Evolutionary conservation across 352 stramenopile species (phyloP), one percentile per base, ranked within the genome.

Genomic region (Pythium sp.): DNA sequence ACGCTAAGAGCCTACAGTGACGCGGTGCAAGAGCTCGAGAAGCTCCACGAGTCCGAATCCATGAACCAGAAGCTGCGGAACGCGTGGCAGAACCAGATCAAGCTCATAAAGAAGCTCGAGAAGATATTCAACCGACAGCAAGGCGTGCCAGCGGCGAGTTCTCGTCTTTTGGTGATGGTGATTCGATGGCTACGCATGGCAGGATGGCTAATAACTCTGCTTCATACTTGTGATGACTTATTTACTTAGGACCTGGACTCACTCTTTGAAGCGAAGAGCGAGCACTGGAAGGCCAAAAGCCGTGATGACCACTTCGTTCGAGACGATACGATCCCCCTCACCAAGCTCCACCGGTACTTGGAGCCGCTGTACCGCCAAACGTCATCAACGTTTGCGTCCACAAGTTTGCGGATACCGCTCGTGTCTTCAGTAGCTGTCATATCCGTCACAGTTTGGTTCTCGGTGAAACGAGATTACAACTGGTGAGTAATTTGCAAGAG

Each of bases 1-100:
- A 28, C 14, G 20, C 71, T 71, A 0, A 62, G 76, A 11, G 84
- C 75, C 70, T 61, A 79, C 32, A 69, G 60, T 18, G 5, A 2
- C 41, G 41, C 41, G 15, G 14, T 22, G 5, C 41, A 49, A 9
- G 41, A 49, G 9, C 41, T 49, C 2, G 15, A 49, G 15, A n/a
- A 49, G 15, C 41, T 49, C 15, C 41, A 49, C 14, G 41, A n/a
- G 41, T n/a, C 41, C 0, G 15, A 49, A 22, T 49, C 41, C 14
- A 49, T 9, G 41, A 49, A 49, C 8, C 15, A 2, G 41, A 49
- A 49, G 15, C 41, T 49, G 18, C 41, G 41, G 9, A 15, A 49
- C 5, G 41, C 41, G 15, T 49, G 41, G 41, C 5, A 49, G 15
- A 15, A 49, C 3, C 41, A 49, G 41, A 49, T 49, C 41, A 49